Evolutionary conservation across 1,284 basidiomycete genomes (phyloP), one percentile per base, ranked within the genome.

Genomic region (Calocybe gambosa): DNA sequence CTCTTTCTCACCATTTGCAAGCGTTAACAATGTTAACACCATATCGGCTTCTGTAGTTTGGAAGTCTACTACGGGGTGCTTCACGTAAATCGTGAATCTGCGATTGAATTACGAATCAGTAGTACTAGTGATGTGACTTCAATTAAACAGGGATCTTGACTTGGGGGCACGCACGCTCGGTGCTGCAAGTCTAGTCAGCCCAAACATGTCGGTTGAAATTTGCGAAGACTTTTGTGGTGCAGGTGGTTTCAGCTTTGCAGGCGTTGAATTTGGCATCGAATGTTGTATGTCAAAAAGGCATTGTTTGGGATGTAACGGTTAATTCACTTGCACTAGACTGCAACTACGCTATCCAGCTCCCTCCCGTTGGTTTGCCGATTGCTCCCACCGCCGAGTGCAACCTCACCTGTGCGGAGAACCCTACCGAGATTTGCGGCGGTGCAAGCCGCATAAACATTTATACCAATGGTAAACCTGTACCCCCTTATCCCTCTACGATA

Each of bases 251-350:
- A 45, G 39, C 31, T 47, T 50, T 42, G 45, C 49, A 1, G 50
- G 50, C 35, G 46, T 50, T 15, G 43, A 50, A 18, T 50, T 43
- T 26, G 50, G 46, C 5, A 39, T 39, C 31, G 50, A 50, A 28
- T 47, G 49, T 21, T 50, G 49, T 50, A 45, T 18, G 46, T 47
- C 8, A 13, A 4, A 19, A 26, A 5, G 25, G 25, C 25, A 26
- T 26, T 9, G 25, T n/a, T n/a, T n/a, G n/a, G n/a, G n/a, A n/a
- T n/a, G n/a, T n/a, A n/a, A n/a, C n/a, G n/a, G n/a, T n/a, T n/a
- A n/a, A n/a, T n/a, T n/a, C n/a, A n/a, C 21, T 23, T 18, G n/a
- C 23, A 19, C 3, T 5, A 47, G 49, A 45, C 25, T 50, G 50
- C 13, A 46, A 50, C 28, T 28, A 39, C 21, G 45, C 49, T 5